Base-by-base conservation (phyloP, 257 asterid species). In the Hygrophila difformis region DNA sequence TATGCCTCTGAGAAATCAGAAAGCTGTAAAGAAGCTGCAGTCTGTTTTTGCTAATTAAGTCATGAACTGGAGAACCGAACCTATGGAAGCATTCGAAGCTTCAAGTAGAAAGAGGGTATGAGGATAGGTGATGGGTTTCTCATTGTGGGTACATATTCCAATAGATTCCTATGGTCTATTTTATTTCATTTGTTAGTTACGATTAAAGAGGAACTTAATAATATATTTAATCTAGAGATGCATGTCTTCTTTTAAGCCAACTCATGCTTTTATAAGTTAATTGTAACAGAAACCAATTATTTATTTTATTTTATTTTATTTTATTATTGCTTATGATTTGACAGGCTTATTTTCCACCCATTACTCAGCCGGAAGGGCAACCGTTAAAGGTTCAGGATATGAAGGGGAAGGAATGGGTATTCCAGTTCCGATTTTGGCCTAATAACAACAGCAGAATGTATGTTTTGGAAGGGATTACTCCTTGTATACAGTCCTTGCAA, bases 371-470 rank as follows among this genome's bases (percentile, higher is more conserved):
- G 55, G 98, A 89, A 69, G 98, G 98, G 34, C 49, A 82, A 41
- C 91, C 96, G 56, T 61, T 89, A 55, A 65, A 77, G 52, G 70
- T 89, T 45, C 87, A 73, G 66, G 98, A 89, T 45, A 59, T 72
- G 56, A 85, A 75, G 69, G 98, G 96, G 59, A 77, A 77, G 47
- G 94, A 89, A 53, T 89, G 98, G 98, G 58, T 71, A 41, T 85
- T 89, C 55, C 98, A 89, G 60, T 89, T 85, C 56, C 88, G 98
- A 21, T 89, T 85, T 74, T 89, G 98, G 98, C 93, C 96, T 9
- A 89, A 89, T 53, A 89, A 89, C 61, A 79, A 85, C 64, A 89
- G 98, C 82, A 80, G 98, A 80, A 85, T 89, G 98, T 89, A 89
- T 61, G 96, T 89, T 58, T 71, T 89, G 43, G 98, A 89, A 82